These are phyloP conservation scores for Spinellus fusiger DNA, from an alignment of 192 early-diverging fungal genomes.

Conservation along the genomic window DNA sequence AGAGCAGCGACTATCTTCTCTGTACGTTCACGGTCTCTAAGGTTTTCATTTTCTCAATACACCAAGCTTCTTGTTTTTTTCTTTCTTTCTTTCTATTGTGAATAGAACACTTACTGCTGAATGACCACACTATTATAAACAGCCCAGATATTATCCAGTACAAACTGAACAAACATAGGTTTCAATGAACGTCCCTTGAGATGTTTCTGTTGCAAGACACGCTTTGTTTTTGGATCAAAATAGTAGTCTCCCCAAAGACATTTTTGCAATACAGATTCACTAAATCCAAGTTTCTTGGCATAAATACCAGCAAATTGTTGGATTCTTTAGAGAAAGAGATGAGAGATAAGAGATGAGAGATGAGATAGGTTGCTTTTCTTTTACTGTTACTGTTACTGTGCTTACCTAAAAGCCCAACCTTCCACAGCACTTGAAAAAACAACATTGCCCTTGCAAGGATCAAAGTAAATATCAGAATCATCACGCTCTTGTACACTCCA, in stretches of 20 bases:
- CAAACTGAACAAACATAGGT: constrained; percentile 96
- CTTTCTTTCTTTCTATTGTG: background rate
- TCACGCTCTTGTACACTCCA: constrained; percentile 88
- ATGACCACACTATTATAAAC: constrained; percentile 79
- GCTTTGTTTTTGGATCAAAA: constrained; percentile 92
- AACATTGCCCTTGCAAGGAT: constrained; percentile 93
- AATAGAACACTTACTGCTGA: constrained; percentile 45
- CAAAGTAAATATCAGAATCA: constrained; percentile 92
- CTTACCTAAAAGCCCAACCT: constrained; percentile 93
- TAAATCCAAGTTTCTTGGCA: constrained; percentile 80
- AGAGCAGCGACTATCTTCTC: constrained; percentile 91
- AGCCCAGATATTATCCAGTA: constrained; percentile 91
- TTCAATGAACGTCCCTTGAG: constrained; percentile 78
- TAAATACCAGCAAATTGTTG: constrained; percentile 92
- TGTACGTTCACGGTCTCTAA: constrained; percentile 70
- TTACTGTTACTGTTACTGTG: no score
- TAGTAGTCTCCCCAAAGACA: constrained; percentile 97
- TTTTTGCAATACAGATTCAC: constrained; percentile 68
- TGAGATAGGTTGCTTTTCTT: no score
- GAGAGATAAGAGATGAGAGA: no score
- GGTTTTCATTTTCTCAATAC: background rate
- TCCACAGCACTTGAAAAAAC: constrained; percentile 94
- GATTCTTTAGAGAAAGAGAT: constrained; percentile 38
- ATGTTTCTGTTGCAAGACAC: constrained; percentile 81
- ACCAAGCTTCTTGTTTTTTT: background rate